Evolutionary conservation across 352 stramenopile genomes (phyloP), one percentile per base, ranked within the genome.

Genomic region (Phytophthora gonapodyides): DNA sequence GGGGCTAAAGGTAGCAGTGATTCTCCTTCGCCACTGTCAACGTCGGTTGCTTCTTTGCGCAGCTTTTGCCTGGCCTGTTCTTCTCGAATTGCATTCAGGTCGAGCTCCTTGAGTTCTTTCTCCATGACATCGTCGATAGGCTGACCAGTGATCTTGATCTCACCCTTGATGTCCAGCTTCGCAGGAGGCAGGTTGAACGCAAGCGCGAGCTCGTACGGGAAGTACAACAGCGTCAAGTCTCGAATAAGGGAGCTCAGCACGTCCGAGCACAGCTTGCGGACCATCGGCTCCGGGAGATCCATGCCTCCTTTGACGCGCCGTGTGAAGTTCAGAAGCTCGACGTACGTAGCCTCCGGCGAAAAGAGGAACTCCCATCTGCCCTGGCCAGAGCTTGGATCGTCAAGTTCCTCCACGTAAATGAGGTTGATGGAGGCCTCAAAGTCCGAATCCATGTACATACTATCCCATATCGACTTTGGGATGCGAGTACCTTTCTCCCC

Each of bases 401-500:
- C 53, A 10, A 84, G 19, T 17, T 90, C 71, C 30, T 89, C 78
- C 12, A 89, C 80, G 57, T 87, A 91, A 52, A 87, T 81, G 9
- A 93, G 46, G 24, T 75, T 78, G 17, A 88, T 69, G 7, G 64
- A 76, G 8, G 70, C 70, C 17, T 82, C 69, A 65, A 90, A 90
- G 55, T 91, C 78, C 2, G 81, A 80, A 46, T 91, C 73, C 35
- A 91, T 67, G 57, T 88, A 88, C 82, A 92, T 90, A 24, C 74
- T 68, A 24, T 88, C 77, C 84, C 84, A 93, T n/a, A 90, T 71
- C 6, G 82, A 86, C 47, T 91, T 91, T 3, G 84, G 84, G 2
- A 93, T 80, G 8, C 83, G 80, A 15, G 84, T 93, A 5, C 82
- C 84, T 41, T 85, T 89, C 36, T 93, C 84, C 9, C 81, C 84